Evolutionary conservation across 2,329 filamentous ascomycete species (phyloP), one percentile per base, ranked within the genome.

Genomic region (Xylariaceae sp.): DNA sequence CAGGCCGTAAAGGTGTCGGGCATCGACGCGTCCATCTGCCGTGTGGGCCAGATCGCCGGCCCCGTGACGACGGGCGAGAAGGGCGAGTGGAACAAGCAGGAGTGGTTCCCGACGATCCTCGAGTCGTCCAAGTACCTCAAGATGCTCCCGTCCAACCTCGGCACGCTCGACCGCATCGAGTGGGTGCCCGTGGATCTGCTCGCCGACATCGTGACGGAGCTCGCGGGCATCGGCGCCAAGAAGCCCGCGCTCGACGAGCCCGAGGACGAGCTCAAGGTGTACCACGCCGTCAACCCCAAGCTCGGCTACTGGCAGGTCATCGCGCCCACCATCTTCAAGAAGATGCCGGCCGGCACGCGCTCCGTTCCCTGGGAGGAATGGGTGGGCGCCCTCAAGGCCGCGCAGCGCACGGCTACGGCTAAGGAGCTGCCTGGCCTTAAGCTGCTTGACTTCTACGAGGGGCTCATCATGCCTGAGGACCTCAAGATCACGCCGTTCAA

Each of bases 101-200:
- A 85, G 55, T 83, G 79, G 76, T 65, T 84, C 6, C 81, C 81
- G 0, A 72, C 68, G 26, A 65, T 77, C n/a, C 61, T 77, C 12
- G 69, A 72, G 0, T 79, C 76, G 19, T 81, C 77, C 0, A 68
- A 74, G 16, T 68, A 74, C 40, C 64, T 83, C 0, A 74, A 76
- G 0, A 61, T 72, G 18, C 60, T 83, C 2, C 80, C 81, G 0
- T 58, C 61, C 0, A 66, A 67, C 6, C 67, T 83, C 0, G 80
- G 79, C 0, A 55, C 63, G 1, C 65, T 72, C 59, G 66, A 73
- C 5, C 58, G 61, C 0, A 68, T 83, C 2, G 78, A 82, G 61
- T 84, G 80, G 80, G 69, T 79, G 1, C 79, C 80, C 0, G 72
- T 81, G 15, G 79, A 78, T 43, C 63, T 68, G 15, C 71, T 79